Base-by-base conservation (phyloP, 116 monocot genomes). In the Trichopus zeylanicus region DNA sequence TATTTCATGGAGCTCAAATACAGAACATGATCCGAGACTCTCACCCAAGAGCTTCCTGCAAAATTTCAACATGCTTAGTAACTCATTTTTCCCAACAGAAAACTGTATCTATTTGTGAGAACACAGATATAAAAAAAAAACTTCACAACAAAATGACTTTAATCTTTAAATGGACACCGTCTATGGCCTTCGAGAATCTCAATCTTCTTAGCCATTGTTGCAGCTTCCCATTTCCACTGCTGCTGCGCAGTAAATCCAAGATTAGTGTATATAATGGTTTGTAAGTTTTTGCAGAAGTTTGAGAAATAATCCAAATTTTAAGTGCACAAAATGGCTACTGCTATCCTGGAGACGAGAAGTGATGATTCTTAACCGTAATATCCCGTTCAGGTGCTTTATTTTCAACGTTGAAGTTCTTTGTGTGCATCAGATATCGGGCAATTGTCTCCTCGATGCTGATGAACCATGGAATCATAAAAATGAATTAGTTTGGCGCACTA, bases 21-120 rank as follows among this genome's bases (percentile, higher is more conserved):
- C 12, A 3, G 84, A 78, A 47, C 84, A 75, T 28, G 78, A 70
- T 55, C 67, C 75, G 34, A 87, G 55, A 12, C 48, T 70, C 65
- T 82, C 75, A 59, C 87, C 82, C 56, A 78, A 52, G 0, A 87
- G 60, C 53, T 78, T 79, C 69, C 87, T 87, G 67, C 57, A 67
- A 13, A 2, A 31, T n/a, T 2, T 9, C 16, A 7, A 29, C 21
- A n/a, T n/a, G n/a, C n/a, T n/a, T n/a, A n/a, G n/a, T n/a, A n/a
- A n/a, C n/a, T n/a, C n/a, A 32, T 31, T 8, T 56, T 31, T 26
- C n/a, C 24, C 25, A 37, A 46, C n/a, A 27, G 20, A 6, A 54
- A 19, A 34, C 2, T 11, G 0, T 29, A 18, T 31, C 48, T 25
- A 27, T 65, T 13, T 51, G 13, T 6, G 37, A 46, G 26, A 4